phyloP scores from a whole-genome alignment of 352 stramenopile genomes.

The Globisporangium parvum region DNA sequence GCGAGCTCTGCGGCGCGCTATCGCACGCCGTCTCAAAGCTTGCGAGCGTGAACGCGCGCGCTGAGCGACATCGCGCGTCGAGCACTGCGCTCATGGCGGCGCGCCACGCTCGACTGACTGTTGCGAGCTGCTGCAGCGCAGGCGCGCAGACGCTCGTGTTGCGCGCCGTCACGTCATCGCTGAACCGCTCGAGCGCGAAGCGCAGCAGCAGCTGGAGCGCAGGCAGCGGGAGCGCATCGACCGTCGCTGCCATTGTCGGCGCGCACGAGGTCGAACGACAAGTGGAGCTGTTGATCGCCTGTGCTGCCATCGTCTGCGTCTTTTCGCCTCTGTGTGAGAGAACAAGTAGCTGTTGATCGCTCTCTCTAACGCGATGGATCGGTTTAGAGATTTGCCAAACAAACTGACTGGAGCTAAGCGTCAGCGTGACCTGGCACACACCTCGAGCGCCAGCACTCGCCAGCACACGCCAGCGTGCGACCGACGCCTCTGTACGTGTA shows the following conservation, averaged over 20 bases:
- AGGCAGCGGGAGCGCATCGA: conserved; percentile 12
- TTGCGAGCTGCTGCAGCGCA: conserved; percentile 10
- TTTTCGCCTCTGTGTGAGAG: too few relatives aligned
- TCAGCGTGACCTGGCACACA: not conserved
- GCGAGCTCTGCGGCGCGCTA: not conserved
- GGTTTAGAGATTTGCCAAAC: too few relatives aligned
- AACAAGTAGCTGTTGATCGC: too few relatives aligned
- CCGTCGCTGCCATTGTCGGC: not conserved
- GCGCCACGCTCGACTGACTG: conserved; percentile 6
- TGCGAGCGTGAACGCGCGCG: conserved; percentile 4
- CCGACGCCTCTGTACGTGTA: too few relatives aligned
- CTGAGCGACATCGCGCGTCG: not conserved
- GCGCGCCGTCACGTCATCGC: not conserved
- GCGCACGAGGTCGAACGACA: conserved; percentile 20
- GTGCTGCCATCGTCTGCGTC: not conserved
- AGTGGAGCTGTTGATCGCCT: conserved; percentile 5
- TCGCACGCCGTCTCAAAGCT: not conserved
- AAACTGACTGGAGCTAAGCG: not conserved
- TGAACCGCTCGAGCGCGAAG: conserved; percentile 3
- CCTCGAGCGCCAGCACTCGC: not conserved
- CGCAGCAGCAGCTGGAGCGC: conserved; percentile 10
- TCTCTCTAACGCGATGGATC: too few relatives aligned
- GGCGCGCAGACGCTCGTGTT: not conserved
- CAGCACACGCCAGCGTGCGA: too few relatives aligned
- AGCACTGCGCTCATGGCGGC: conserved; percentile 6